Evolutionary conservation across 164 flowering plant genomes (phyloP), one percentile per base, ranked within the genome.

Genomic region (Magnolia kwangsiensis): DNA sequence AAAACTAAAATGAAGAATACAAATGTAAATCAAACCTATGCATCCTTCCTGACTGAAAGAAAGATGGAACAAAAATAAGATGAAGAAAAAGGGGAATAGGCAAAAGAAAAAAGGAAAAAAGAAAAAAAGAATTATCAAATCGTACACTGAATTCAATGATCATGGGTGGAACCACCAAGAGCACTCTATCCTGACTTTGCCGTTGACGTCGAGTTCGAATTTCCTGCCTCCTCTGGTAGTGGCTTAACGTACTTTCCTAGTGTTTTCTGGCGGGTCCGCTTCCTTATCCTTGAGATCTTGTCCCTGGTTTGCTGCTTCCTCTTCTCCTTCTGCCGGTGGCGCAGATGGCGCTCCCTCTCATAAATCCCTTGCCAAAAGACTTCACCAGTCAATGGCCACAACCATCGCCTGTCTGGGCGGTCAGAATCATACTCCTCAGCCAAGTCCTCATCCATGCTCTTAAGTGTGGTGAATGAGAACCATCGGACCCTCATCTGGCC

Each of bases 341-440:
- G 82, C 59, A 51, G 78, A 69, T 81, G 83, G 81, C 87, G 89
- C 80, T 96, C 99, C 75, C 87, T 93, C 79, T 93, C 98, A 63
- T 78, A 87, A 3, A 90, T 79, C 3, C 98, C 99, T 80, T 90
- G 91, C 97, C 97, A 96, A 66, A 84, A 88, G 11, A 96, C 88
- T 79, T 96, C 99, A 7, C 99, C 99, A 0, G 99, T 96, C 23
- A 77, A 83, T 1, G 99, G 99, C 99, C 99, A 96, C 31, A 94
- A 71, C 98, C 98, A 90, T 61, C 89, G 80, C 65, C 85, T 77
- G 9, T 49, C 74, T 0, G 87, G 89, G 27, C 73, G 84, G 24
- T 91, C 98, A 1, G 88, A 72, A 80, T 96, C 99, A 1, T 82
- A 82, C 63, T 89, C 97, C 83, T 96, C 99, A 1, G 98, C 99